Conservation (phyloP, 306 rosid species). For the Gillenia trifoliata region DNA sequence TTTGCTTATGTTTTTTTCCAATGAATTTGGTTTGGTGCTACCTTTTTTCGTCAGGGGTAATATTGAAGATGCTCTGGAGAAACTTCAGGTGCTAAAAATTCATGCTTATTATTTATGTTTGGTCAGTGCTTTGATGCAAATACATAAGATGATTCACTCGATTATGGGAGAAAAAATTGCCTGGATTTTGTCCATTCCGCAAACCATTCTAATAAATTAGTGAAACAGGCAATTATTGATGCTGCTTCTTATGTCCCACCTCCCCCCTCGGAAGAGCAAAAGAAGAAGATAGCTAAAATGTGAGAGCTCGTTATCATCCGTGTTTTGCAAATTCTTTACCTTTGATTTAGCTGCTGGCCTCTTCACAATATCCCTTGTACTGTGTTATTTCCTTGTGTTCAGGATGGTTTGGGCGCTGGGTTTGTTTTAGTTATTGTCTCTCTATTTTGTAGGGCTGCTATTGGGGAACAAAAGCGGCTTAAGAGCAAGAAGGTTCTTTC, state of each 20-base stretch:
- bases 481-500: slow-evolving; percentile 85
- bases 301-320: slow-evolving; percentile 30
- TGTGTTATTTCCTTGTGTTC: slow-evolving; percentile 9
- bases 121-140: background rate
- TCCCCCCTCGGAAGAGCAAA: slow-evolving; percentile 95
- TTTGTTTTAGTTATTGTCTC: slow-evolving; percentile 21
- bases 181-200: background rate
- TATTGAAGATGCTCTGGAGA: slow-evolving; percentile 59
- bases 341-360: background rate
- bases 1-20: slow-evolving; percentile 17
- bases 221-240: slow-evolving; percentile 75
- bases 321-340: slow-evolving; percentile 4
- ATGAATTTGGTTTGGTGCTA: slow-evolving; percentile 24
- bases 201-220: background rate
- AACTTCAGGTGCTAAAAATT: slow-evolving; percentile 45
- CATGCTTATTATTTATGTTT: background rate
- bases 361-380: background rate
- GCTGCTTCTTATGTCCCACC: slow-evolving; percentile 97
- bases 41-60: slow-evolving; percentile 45
- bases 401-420: slow-evolving; percentile 3
- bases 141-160: background rate
- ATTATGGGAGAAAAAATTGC: background rate
- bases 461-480: slow-evolving; percentile 88
- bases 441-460: slow-evolving; percentile 63
- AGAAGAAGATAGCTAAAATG: slow-evolving; percentile 91